Evolutionary conservation across 1,139 yeast genomes (phyloP), one percentile per base, ranked within the genome.

Genomic region (Ashbya aceris): DNA sequence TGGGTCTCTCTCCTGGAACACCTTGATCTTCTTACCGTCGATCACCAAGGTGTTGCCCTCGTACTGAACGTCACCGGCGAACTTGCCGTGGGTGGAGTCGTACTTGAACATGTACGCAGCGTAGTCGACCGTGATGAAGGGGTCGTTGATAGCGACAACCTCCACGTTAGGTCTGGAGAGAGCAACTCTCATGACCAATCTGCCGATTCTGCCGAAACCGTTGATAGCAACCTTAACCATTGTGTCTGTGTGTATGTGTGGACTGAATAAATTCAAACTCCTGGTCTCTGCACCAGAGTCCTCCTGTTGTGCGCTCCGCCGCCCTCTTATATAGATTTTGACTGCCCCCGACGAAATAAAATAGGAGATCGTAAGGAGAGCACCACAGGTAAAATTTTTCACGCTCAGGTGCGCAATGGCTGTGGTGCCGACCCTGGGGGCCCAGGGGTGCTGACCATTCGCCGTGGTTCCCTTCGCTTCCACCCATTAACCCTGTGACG

Each of bases 121-220:
- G 66, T 83, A 83, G 56, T 82, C 91, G 50, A 84, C 74, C 53
- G 81, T 76, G 66, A 83, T 82, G 72, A 83, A 83, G 47, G 93
- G 93, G 68, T 83, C 91, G 66, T 83, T 83, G 74, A 83, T 66
- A 52, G 86, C 91, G 53, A 83, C 85, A 55, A 83, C 80, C 52
- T 77, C 74, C 64, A 83, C 72, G 73, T 78, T 83, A 53, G 70
- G 65, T 76, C 87, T 79, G 47, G 66, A 44, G 57, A 81, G 68
- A 57, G 91, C 89, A 60, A 82, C 70, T 80, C 93, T 81, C 61
- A 82, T 69, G 52, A 83, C 93, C 45, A 74, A 65, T 67, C 93
- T 82, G 59, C 93, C 93, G 65, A 83, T 83, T 76, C 93, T 79
- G 65, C 93, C 93, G 81, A 83, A 83, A 64, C 93, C 93, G 79